Percentiles rank a stretch among this genome's conserved stretches.
Conservation (phyloP, 495 filamentous ascomycete species). For the Annulohypoxylon maeteangense region DNA sequence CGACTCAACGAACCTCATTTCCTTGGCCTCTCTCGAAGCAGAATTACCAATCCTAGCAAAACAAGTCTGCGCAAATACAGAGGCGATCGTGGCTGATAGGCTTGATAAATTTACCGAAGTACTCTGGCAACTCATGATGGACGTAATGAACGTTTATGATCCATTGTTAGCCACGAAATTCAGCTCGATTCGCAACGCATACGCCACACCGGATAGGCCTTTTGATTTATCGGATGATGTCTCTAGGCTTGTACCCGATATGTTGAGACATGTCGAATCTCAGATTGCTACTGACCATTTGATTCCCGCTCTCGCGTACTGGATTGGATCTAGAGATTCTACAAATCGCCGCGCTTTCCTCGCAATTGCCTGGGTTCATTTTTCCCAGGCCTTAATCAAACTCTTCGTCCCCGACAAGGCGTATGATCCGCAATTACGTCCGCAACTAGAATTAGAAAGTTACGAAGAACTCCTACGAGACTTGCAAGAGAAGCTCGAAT, state of each 20-base stretch:
- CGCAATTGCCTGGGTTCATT: constrained; percentile 71
- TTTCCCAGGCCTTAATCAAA: constrained; percentile 71
- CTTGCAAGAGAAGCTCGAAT: constrained; percentile 66
- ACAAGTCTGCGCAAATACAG: constrained; percentile 59
- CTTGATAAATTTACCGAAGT: constrained; percentile 58
- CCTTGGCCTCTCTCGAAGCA: constrained; percentile 71
- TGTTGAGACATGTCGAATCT: constrained; percentile 28
- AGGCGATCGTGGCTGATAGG: constrained; percentile 60
- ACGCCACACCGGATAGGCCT: constrained; percentile 3
- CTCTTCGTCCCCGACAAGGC: constrained; percentile 87
- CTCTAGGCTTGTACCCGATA: constrained; percentile 17
- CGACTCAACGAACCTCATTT: constrained; percentile 64
- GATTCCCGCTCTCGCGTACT: constrained; percentile 50
- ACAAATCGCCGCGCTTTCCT: constrained; percentile 47
- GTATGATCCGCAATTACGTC: constrained; percentile 84
- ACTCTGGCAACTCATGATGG: constrained; percentile 60
- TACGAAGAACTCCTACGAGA: constrained; percentile 65
- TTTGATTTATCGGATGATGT: constrained; percentile 42
- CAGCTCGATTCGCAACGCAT: constrained; percentile 2
- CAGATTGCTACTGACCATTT: constrained; percentile 55
- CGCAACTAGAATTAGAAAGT: constrained; percentile 75
- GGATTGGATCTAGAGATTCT: constrained; percentile 45
- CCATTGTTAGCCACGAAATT: constrained; percentile 30
- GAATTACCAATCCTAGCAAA: constrained; percentile 72
- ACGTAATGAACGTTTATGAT: constrained; percentile 58